Conservation (phyloP, 768 basidiomycete species). For the Pisolithus albus region DNA sequence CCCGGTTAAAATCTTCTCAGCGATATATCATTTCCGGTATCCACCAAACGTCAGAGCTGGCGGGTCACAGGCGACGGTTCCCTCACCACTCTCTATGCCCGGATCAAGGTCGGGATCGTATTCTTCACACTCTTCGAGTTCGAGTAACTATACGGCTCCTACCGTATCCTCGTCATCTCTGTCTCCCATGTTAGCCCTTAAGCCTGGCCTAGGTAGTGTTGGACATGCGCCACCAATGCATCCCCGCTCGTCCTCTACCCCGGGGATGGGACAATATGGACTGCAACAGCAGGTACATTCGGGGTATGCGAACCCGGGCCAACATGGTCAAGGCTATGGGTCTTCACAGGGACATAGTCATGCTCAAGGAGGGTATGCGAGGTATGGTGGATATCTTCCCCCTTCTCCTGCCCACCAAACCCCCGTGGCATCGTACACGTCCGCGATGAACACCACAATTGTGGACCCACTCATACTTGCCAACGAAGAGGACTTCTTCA, state of each 20-base stretch:
- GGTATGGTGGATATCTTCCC: background rate
- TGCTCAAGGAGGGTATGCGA: background rate
- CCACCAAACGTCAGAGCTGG: constrained; percentile 3
- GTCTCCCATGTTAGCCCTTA: background rate
- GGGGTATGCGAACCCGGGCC: background rate
- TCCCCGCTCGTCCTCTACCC: background rate
- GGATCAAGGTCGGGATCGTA: background rate
- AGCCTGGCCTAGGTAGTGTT: background rate
- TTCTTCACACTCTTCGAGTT: background rate
- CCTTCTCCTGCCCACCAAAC: background rate
- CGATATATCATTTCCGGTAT: constrained; percentile 47
- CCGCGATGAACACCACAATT: background rate
- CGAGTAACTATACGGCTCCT: background rate
- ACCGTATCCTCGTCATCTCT: background rate
- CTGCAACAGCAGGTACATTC: background rate
- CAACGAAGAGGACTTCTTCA: background rate
- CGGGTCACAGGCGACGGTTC: background rate
- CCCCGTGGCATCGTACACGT: background rate
- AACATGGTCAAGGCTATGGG: background rate
- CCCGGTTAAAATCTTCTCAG: constrained; percentile 40
- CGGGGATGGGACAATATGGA: background rate
- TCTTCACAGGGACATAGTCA: background rate
- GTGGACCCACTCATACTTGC: background rate
- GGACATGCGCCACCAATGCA: background rate
- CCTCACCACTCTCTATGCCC: background rate